These are phyloP conservation scores for Stagonosporopsis rhizophila DNA, from an alignment of 2,329 filamentous ascomycete species.

Conservation along the genomic window DNA sequence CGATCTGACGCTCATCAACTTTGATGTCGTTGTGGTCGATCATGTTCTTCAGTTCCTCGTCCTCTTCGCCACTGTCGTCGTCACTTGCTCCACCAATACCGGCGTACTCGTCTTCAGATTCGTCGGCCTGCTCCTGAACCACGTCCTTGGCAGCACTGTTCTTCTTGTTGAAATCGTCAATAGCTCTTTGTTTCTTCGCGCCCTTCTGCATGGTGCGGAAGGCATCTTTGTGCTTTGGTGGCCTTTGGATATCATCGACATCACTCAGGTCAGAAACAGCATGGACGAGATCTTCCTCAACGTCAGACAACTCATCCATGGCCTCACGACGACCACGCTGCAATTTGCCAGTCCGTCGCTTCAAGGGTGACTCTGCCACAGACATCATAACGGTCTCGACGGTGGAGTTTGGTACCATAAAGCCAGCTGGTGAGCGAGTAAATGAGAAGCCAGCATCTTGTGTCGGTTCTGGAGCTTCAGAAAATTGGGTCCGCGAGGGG, in stretches of 20 bases:
- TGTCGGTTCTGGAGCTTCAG: conserved; percentile 75
- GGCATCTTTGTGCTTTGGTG: conserved; percentile 58
- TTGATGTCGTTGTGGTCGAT: conserved; percentile 82
- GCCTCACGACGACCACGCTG: conserved; percentile 54
- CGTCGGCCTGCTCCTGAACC: conserved; percentile 91
- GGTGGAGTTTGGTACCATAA: conserved; percentile 70
- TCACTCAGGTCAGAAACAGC: conserved; percentile 28
- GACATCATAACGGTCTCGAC: conserved; percentile 70
- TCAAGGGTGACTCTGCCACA: conserved; percentile 69
- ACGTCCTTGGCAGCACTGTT: conserved; percentile 84
- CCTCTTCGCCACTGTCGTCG: conserved; percentile 79
- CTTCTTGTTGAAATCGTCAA: conserved; percentile 75
- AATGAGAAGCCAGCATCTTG: conserved; percentile 81
- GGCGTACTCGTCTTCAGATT: conserved; percentile 98
- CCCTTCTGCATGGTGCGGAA: conserved; percentile 76
- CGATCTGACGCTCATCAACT: conserved; percentile 80
- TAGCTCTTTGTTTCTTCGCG: conserved; percentile 59
- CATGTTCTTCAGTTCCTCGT: conserved; percentile 80
- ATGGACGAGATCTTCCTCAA: conserved; percentile 50
- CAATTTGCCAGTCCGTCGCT: conserved; percentile 66
- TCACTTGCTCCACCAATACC: conserved; percentile 89
- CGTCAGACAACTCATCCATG: conserved; percentile 53
- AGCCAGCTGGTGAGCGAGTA: conserved; percentile 71
- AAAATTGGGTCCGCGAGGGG: conserved; percentile 65
- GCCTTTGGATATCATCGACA: conserved; percentile 40